These are phyloP conservation scores for Pichia insulana DNA, from an alignment of 805 yeast genomes.

Conservation along the genomic window DNA sequence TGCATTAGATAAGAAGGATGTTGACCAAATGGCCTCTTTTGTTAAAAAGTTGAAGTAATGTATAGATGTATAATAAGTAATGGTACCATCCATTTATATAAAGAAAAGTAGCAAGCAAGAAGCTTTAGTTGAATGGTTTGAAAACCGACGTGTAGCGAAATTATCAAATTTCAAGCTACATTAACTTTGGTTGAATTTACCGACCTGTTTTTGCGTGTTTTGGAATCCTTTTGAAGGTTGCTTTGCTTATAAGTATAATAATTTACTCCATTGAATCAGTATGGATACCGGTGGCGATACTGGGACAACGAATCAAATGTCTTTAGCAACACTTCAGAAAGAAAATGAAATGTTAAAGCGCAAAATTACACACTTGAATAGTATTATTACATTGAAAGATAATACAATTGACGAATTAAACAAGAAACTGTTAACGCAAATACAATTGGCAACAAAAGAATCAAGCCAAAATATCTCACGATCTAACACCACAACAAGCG, in stretches of 20 bases:
- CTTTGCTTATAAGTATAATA: too few species aligned
- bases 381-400: constrained; percentile 9
- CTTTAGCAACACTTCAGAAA: not conserved
- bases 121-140: too few species aligned
- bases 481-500: not conserved
- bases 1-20: constrained; percentile 18
- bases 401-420: constrained; percentile 7
- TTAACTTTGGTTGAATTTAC: too few species aligned
- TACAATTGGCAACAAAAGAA: not conserved
- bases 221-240: too few species aligned
- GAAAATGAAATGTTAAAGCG: constrained; percentile 8
- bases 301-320: not conserved
- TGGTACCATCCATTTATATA: too few species aligned
- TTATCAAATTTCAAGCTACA: too few species aligned
- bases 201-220: too few species aligned
- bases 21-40: constrained; percentile 7
- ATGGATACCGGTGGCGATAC: too few species aligned
- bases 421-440: not conserved
- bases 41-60: constrained; percentile 5
- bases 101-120: too few species aligned
- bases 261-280: too few species aligned
- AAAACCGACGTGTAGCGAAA: too few species aligned
- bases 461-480: not conserved
- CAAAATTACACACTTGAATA: constrained; percentile 6
- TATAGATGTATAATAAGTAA: not conserved